A percentile compares a stretch with the other conserved stretches of the same genome.
phyloP scores from a whole-genome alignment of 2,329 filamentous ascomycete species.

The Byssoonygena ceratinophila region DNA sequence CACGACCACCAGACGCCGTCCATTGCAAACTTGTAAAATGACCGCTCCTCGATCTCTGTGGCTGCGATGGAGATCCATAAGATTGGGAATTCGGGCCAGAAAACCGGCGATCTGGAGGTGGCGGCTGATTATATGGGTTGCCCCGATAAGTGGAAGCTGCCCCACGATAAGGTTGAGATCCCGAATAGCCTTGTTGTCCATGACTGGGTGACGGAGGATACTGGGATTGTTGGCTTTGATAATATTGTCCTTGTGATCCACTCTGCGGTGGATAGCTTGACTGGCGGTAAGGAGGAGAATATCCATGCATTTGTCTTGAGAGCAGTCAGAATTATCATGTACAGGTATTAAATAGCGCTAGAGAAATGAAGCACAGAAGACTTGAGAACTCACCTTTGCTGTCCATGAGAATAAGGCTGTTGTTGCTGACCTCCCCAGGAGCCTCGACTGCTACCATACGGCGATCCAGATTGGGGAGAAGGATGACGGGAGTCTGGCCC shows the following conservation, averaged over 20 bases:
- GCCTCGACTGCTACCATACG: constrained; percentile 47
- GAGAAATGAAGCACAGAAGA: neutral
- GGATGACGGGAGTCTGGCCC: constrained; percentile 47
- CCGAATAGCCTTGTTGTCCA: constrained; percentile 44
- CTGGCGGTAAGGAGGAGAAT: constrained; percentile 53
- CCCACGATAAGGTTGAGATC: constrained; percentile 40
- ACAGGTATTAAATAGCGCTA: too few species aligned
- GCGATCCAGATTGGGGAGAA: constrained; percentile 53
- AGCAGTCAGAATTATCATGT: constrained; percentile 1
- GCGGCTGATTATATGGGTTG: constrained; percentile 42
- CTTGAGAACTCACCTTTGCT: constrained; percentile 41
- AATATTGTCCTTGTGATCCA: constrained; percentile 47
- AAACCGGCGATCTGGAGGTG: constrained; percentile 34
- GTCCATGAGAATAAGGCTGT: constrained; percentile 34
- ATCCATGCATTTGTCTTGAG: constrained; percentile 41
- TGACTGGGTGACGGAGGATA: constrained; percentile 51
- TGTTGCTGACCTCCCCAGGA: constrained; percentile 40
- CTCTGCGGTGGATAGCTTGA: constrained; percentile 44
- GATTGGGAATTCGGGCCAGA: constrained; percentile 39
- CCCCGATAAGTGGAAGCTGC: constrained; percentile 49
- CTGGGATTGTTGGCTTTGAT: constrained; percentile 37
- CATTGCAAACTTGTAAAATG: constrained; percentile 62
- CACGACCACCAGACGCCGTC: constrained; percentile 49
- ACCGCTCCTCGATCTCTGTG: constrained; percentile 46
- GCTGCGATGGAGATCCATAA: constrained; percentile 30